Percentiles rank a stretch among this genome's conserved stretches.
Conservation (phyloP, 2,329 filamentous ascomycete genomes). For the Aureobasidium melanogenum region DNA sequence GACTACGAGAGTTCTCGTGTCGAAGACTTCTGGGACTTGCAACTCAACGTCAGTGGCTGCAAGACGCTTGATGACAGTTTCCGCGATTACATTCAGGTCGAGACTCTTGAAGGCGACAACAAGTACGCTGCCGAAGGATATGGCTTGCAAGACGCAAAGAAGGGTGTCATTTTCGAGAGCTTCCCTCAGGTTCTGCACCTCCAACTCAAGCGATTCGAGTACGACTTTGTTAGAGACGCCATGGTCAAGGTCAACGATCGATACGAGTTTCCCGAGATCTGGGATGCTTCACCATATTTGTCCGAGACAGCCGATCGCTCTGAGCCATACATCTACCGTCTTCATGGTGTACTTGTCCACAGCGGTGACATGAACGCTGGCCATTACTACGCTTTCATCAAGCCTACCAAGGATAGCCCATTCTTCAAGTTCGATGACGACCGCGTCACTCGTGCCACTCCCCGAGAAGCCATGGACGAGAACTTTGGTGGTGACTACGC, state of each 20-base stretch:
- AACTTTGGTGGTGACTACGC: constrained; percentile 87
- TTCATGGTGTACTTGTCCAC: constrained; percentile 93
- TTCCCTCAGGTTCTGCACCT: constrained; percentile 92
- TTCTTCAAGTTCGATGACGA: constrained; percentile 99
- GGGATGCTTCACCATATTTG: constrained; percentile 80
- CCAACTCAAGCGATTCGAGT: constrained; percentile 95
- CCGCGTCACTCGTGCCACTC: constrained; percentile 87
- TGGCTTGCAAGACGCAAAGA: constrained; percentile 92
- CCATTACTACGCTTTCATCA: constrained; percentile 96
- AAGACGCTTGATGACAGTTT: constrained; percentile 91
- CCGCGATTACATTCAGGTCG: constrained; percentile 90
- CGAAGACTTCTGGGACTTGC: constrained; percentile 98
- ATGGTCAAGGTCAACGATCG: constrained; percentile 99
- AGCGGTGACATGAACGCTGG: constrained; percentile 94
- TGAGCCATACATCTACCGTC: constrained; percentile 82
- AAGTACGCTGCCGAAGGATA: constrained; percentile 92
- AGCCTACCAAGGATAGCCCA: constrained; percentile 82
- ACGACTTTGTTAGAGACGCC: constrained; percentile 88
- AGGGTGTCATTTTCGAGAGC: constrained; percentile 92
- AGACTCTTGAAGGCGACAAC: constrained; percentile 96
- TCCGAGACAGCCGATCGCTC: constrained; percentile 78
- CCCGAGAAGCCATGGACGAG: constrained; percentile 86
- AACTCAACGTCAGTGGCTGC: constrained; percentile 92
- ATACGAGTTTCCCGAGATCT: constrained; percentile 78
- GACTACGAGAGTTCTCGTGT: constrained; percentile 92